These are phyloP conservation scores for Boeremia exigua DNA, from an alignment of 2,329 filamentous ascomycete species.

Conservation along the genomic window DNA sequence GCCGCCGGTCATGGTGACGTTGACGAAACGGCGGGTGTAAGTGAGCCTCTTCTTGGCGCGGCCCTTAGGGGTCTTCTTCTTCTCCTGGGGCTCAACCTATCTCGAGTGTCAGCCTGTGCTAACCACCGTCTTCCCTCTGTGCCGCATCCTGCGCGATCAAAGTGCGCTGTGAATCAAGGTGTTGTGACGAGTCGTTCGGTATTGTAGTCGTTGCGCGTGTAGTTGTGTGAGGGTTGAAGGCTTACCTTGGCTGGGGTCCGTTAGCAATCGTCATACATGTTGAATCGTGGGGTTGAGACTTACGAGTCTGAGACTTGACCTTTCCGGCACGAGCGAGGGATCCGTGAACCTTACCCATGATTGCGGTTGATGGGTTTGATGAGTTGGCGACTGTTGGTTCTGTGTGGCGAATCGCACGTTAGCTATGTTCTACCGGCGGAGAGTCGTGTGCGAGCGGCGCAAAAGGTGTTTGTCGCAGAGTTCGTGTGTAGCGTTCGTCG, in stretches of 20 bases:
- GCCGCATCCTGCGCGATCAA: neutral
- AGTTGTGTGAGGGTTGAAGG: neutral
- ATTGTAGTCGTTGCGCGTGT: neutral
- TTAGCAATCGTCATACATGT: constrained; percentile 22
- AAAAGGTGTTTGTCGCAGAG: constrained; percentile 10
- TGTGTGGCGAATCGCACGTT: constrained; percentile 43
- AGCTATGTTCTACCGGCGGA: constrained; percentile 24
- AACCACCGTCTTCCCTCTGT: neutral
- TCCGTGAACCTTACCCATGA: constrained; percentile 93
- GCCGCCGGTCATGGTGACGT: constrained; percentile 95
- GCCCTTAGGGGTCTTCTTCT: constrained; percentile 96
- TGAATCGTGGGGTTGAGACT: constrained; percentile 12
- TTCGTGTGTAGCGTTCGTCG: constrained; percentile 8
- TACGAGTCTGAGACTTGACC: constrained; percentile 73
- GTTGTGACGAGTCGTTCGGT: neutral
- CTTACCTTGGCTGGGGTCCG: constrained; percentile 36
- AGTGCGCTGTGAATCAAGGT: neutral
- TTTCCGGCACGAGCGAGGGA: constrained; percentile 95
- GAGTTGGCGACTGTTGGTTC: constrained; percentile 33
- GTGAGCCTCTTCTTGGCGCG: constrained; percentile 95
- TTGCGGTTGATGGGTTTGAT: constrained; percentile 56
- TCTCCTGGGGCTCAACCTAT: constrained; percentile 89
- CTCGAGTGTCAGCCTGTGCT: constrained; percentile 30
- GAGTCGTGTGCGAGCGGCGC: constrained; percentile 7
- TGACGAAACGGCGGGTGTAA: constrained; percentile 98